phyloP scores from a whole-genome alignment of 805 yeast species.

The Myxozyma kluyveri region DNA sequence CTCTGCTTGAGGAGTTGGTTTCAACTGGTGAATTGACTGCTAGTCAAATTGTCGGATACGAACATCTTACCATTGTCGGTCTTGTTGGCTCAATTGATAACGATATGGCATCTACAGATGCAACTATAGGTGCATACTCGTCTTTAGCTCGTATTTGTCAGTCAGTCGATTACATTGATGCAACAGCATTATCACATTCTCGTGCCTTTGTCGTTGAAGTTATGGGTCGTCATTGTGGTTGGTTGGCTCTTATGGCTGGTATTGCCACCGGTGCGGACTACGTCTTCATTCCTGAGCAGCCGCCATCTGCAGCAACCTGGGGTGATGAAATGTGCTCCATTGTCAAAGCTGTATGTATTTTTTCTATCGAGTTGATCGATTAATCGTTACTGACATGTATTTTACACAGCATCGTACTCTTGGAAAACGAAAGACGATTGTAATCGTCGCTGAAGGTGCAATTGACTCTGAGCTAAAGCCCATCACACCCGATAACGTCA shows the following conservation, averaged over 20 bases:
- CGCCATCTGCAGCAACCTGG: slow-evolving; percentile 75
- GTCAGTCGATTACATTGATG: slow-evolving; percentile 93
- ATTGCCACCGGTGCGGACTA: slow-evolving; percentile 95
- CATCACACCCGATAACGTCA: slow-evolving; percentile 75
- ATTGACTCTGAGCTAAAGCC: slow-evolving; percentile 76
- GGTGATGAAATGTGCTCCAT: slow-evolving; percentile 71
- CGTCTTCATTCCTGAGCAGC: slow-evolving; percentile 91
- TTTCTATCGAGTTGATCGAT: too few relatives aligned
- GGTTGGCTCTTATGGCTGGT: slow-evolving; percentile 98
- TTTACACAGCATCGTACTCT: slow-evolving; percentile 67
- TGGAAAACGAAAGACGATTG: slow-evolving; percentile 93
- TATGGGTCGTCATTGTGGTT: slow-evolving; percentile 99
- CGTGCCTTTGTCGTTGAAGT: slow-evolving; percentile 98
- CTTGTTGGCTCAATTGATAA: slow-evolving; percentile 96
- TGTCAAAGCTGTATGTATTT: slow-evolving; percentile 42
- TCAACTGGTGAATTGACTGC: slow-evolving; percentile 54
- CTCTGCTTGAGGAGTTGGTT: slow-evolving; percentile 70
- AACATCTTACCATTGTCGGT: slow-evolving; percentile 82
- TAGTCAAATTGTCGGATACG: slow-evolving; percentile 59
- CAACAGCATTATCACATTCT: slow-evolving; percentile 95
- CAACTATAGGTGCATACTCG: slow-evolving; percentile 94
- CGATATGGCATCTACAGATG: slow-evolving; percentile 96
- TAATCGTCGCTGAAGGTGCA: slow-evolving; percentile 98
- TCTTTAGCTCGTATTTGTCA: slow-evolving; percentile 90
- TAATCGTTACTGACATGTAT: background rate